Percentiles rank a stretch among this genome's conserved stretches.
phyloP scores from a whole-genome alignment of 2,329 filamentous ascomycete species.

The Neofusicoccum parvum region DNA sequence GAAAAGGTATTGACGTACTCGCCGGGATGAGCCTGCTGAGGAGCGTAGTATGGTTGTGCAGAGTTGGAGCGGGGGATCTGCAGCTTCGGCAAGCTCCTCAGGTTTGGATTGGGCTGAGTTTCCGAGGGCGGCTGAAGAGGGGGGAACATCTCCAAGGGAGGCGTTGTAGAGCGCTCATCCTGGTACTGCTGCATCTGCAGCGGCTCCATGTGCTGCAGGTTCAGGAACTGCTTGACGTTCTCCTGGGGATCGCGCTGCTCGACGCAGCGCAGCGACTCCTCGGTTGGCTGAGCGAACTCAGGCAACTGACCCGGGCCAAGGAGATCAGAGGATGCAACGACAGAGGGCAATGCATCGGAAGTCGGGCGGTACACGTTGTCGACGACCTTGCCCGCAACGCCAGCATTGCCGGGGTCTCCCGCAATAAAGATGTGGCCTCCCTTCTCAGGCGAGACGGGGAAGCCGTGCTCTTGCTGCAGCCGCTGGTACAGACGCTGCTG shows the following conservation, averaged over 20 bases:
- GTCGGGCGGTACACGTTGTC: constrained; percentile 64
- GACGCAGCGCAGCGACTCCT: constrained; percentile 71
- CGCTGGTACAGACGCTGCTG: constrained; percentile 76
- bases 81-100: constrained; percentile 59
- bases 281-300: constrained; percentile 61
- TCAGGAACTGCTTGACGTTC: constrained; percentile 88
- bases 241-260: constrained; percentile 81
- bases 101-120: constrained; percentile 48
- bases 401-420: constrained; percentile 76
- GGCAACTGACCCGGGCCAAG: constrained; percentile 70
- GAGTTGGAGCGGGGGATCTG: constrained; percentile 54
- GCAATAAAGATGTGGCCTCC: constrained; percentile 74
- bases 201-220: constrained; percentile 73
- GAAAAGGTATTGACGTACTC: constrained; percentile 34
- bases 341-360: constrained; percentile 76
- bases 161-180: constrained; percentile 50
- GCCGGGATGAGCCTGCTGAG: constrained; percentile 29
- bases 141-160: constrained; percentile 44
- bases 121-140: constrained; percentile 34
- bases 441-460: constrained; percentile 63
- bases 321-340: constrained; percentile 89
- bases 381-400: constrained; percentile 59
- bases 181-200: constrained; percentile 66
- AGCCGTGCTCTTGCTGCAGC: constrained; percentile 70
- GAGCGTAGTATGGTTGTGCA: constrained; percentile 30